These are phyloP conservation scores for Vigna radiata DNA, from an alignment of 306 rosid genomes.

Conservation along the genomic window DNA sequence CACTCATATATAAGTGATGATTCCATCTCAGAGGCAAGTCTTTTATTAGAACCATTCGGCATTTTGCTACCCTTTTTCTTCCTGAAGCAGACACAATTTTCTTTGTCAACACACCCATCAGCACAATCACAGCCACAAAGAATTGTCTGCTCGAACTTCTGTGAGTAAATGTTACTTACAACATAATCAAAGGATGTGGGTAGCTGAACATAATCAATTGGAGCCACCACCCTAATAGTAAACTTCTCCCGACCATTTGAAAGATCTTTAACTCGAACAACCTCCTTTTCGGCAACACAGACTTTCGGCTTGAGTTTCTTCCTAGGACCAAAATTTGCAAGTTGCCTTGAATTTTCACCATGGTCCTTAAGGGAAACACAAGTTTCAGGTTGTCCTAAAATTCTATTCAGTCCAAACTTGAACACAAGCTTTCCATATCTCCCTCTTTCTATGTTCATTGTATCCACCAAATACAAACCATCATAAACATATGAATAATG, in stretches of 20 bases:
- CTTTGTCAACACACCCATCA: slow-evolving; percentile 30
- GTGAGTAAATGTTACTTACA: not conserved
- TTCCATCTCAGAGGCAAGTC: not conserved
- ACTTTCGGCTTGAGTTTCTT: not conserved
- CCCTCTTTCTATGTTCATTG: slow-evolving; percentile 41
- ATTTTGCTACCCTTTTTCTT: slow-evolving; percentile 42
- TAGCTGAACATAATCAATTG: not conserved
- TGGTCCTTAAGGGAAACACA: not conserved
- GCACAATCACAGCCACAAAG: slow-evolving; percentile 34
- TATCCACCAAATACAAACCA: slow-evolving; percentile 52
- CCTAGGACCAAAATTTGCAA: not conserved
- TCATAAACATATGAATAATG: slow-evolving; percentile 14
- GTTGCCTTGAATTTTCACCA: slow-evolving; percentile 1
- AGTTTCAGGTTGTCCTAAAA: slow-evolving; percentile 14
- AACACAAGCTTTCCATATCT: slow-evolving; percentile 50
- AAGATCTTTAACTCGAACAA: slow-evolving; percentile 38
- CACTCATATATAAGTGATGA: slow-evolving; percentile 49
- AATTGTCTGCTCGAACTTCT: not conserved
- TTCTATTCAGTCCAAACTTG: slow-evolving; percentile 43
- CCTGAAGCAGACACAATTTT: slow-evolving; percentile 39
- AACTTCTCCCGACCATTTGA: slow-evolving; percentile 51
- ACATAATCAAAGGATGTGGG: slow-evolving; percentile 40
- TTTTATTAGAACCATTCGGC: slow-evolving; percentile 15
- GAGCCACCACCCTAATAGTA: slow-evolving; percentile 40
- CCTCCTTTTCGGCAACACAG: not conserved